A percentile compares a stretch with the other conserved stretches of the same genome.
Evolutionary conservation across 2,329 filamentous ascomycete species (phyloP).

Genomic region (Fusarium brachygibbosum): DNA sequence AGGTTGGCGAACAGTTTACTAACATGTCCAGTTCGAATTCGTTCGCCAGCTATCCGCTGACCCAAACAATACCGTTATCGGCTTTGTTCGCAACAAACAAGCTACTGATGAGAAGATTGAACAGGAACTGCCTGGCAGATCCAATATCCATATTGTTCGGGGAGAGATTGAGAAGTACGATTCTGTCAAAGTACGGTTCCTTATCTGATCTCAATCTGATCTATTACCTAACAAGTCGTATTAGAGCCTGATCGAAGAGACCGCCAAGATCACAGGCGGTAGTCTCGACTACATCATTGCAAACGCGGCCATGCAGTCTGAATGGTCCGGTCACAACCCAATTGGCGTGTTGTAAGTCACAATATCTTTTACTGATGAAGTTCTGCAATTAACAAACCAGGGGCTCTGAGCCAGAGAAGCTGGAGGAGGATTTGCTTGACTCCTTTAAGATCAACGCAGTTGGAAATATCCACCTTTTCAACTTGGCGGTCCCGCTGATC

Average conservation of each 20-base stretch:
- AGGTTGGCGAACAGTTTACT: accelerated
- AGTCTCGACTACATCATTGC: constrained; percentile 66
- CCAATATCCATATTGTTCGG: constrained; percentile 34
- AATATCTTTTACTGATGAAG: neutral
- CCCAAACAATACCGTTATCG: constrained; percentile 57
- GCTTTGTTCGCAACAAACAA: constrained; percentile 60
- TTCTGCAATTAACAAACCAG: neutral
- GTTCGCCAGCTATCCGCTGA: constrained; percentile 59
- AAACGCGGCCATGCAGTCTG: constrained; percentile 60
- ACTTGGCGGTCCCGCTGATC: constrained; percentile 66
- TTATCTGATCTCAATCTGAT: neutral
- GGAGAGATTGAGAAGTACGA: constrained; percentile 26
- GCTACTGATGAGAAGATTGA: constrained; percentile 57
- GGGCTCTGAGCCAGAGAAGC: constrained; percentile 21
- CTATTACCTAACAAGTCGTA: neutral
- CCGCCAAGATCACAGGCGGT: constrained; percentile 53
- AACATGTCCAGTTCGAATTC: constrained; percentile 48
- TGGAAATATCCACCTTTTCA: constrained; percentile 66
- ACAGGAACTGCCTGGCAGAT: constrained; percentile 47
- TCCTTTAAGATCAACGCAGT: constrained; percentile 64
- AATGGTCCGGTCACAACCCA: constrained; percentile 44
- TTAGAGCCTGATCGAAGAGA: constrained; percentile 47
- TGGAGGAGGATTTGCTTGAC: constrained; percentile 34
- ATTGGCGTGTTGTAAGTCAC: constrained; percentile 26
- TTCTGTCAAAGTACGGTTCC: constrained; percentile 14